phyloP scores from a whole-genome alignment of 2,329 filamentous ascomycete genomes.

The Alternaria novae-zelandiae region DNA sequence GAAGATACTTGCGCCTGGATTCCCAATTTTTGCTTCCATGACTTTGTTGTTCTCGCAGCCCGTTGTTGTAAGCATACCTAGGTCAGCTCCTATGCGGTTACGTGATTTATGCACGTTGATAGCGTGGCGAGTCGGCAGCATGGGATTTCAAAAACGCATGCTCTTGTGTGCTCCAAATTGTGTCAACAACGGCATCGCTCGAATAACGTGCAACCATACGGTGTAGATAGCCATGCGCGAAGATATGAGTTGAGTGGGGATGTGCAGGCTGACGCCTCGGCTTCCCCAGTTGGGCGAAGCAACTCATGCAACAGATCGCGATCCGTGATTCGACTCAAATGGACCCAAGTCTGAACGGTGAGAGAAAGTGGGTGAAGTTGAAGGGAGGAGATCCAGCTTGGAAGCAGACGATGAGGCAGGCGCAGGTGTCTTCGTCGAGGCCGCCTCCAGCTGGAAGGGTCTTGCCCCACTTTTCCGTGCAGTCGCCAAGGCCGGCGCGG shows the following conservation, averaged over 20 bases:
- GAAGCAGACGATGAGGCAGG: background rate
- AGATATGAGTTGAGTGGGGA: slow-evolving; percentile 3
- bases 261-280: slow-evolving; percentile 5
- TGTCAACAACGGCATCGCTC: background rate
- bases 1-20: background rate
- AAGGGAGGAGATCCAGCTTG: background rate
- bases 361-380: background rate
- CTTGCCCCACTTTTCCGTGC: slow-evolving; percentile 4
- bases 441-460: background rate
- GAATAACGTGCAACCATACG: background rate
- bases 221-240: slow-evolving; percentile 1
- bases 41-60: background rate
- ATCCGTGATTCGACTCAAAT: background rate
- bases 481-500: slow-evolving; percentile 15
- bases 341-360: slow-evolving; percentile 1
- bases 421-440: background rate
- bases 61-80: background rate
- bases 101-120: background rate
- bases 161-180: background rate
- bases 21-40: too few species aligned
- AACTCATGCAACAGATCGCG: slow-evolving; percentile 2
- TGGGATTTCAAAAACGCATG: slow-evolving; percentile 10
- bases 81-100: background rate
- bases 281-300: background rate
- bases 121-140: background rate